Conservation (phyloP, 768 basidiomycete species). For the Floccularia luteovirens region DNA sequence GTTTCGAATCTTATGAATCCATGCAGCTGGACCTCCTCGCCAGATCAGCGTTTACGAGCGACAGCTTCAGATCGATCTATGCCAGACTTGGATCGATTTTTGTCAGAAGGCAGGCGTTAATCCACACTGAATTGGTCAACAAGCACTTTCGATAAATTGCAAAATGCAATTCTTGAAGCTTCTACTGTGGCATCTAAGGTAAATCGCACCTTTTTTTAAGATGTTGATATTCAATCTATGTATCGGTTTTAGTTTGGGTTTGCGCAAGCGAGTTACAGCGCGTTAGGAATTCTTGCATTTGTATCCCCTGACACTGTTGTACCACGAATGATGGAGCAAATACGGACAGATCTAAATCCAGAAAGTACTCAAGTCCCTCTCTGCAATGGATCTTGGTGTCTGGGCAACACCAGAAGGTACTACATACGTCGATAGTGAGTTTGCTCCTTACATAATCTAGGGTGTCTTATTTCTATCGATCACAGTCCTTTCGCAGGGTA, state of each 20-base stretch:
- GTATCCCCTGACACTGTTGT: constrained; percentile 66
- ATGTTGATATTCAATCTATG: constrained; percentile 1
- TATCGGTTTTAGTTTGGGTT: constrained; percentile 32
- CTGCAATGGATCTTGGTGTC: constrained; percentile 69
- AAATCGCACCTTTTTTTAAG: not conserved
- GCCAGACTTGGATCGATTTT: constrained; percentile 75
- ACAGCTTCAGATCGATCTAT: constrained; percentile 31
- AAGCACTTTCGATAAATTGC: constrained; percentile 38
- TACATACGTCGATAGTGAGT: constrained; percentile 70
- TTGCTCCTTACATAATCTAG: constrained; percentile 1
- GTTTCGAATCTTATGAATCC: not conserved
- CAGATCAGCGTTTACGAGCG: not conserved
- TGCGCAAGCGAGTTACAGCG: constrained; percentile 62
- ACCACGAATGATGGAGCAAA: constrained; percentile 61
- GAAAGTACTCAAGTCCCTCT: constrained; percentile 51
- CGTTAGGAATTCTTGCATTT: constrained; percentile 73
- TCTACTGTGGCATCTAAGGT: constrained; percentile 43
- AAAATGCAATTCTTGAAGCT: constrained; percentile 42
- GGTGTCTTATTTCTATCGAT: constrained; percentile 1
- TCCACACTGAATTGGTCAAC: constrained; percentile 52
- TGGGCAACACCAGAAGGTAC: constrained; percentile 85
- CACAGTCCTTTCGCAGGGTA: constrained; percentile 58
- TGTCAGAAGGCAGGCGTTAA: constrained; percentile 65
- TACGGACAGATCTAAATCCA: constrained; percentile 59
- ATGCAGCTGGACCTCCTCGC: not conserved